phyloP scores from a whole-genome alignment of 2,329 filamentous ascomycete species.

The Botrytis paeoniae region DNA sequence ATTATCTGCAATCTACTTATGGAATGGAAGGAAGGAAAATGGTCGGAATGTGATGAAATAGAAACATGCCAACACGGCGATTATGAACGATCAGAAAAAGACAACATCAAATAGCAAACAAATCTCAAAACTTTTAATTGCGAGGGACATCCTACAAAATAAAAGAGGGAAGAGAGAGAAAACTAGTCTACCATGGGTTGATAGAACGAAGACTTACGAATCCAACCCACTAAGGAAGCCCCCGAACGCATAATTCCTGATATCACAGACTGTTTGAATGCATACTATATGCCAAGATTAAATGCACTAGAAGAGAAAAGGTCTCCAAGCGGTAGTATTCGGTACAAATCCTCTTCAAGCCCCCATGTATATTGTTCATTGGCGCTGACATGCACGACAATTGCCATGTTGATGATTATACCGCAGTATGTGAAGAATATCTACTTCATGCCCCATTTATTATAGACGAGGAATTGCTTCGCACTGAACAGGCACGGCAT shows the following conservation, averaged over 20 bases:
- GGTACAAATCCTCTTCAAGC: background rate
- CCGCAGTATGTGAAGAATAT: background rate
- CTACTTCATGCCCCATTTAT: background rate
- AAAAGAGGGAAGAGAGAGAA: background rate
- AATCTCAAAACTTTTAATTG: background rate
- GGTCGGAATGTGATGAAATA: background rate
- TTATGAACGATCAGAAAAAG: background rate
- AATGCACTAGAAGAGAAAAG: background rate
- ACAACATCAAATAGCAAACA: background rate
- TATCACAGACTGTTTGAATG: background rate
- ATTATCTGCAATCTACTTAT: slow-evolving; percentile 1
- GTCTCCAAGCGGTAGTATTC: background rate
- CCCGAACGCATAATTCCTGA: background rate
- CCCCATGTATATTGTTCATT: background rate
- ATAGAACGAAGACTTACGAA: slow-evolving; percentile 1
- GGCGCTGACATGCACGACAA: background rate
- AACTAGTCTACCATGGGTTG: background rate
- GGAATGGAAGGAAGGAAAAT: background rate
- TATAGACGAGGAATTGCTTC: background rate
- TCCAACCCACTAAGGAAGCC: background rate
- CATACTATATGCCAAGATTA: background rate
- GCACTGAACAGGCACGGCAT: background rate
- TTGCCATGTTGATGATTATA: background rate
- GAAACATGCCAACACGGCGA: background rate
- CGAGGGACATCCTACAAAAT: background rate